These are phyloP conservation scores for Scedosporium dehoogii DNA, from an alignment of 2,329 filamentous ascomycete genomes.

Conservation along the genomic window DNA sequence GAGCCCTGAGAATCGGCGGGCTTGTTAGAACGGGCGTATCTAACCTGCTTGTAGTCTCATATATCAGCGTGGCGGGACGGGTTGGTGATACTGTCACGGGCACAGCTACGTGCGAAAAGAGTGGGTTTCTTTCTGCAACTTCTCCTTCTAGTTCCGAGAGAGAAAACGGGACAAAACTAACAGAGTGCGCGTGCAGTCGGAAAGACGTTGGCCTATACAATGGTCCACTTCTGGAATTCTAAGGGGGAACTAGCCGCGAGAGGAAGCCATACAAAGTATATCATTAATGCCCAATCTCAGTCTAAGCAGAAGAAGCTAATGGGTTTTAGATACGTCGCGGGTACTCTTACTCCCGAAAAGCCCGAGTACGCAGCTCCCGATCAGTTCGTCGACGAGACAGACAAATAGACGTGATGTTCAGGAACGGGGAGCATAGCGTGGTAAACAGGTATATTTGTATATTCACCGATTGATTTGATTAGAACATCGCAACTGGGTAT, in stretches of 20 bases:
- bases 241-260: conserved; percentile 51
- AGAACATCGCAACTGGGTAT: not conserved
- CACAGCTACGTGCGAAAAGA: conserved; percentile 51
- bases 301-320: not conserved
- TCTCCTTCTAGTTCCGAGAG: not conserved
- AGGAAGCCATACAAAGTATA: conserved; percentile 58
- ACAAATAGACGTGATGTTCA: conserved; percentile 13
- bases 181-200: conserved; percentile 34
- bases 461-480: not conserved
- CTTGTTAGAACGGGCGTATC: not conserved
- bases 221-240: conserved; percentile 46
- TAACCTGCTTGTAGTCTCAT: conserved; percentile 40
- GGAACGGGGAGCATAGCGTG: not conserved
- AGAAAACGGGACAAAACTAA: not conserved
- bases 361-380: conserved; percentile 25
- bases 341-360: conserved; percentile 25
- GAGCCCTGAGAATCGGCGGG: not conserved
- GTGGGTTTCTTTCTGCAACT: conserved; percentile 22
- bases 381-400: conserved; percentile 23
- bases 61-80: conserved; percentile 47
- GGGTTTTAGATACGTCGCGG: conserved; percentile 28
- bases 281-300: not conserved
- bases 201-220: conserved; percentile 53
- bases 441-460: not conserved
- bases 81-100: conserved; percentile 46